Evolutionary conservation across 208 protist genomes (phyloP).

Genomic region (Wallacemonas sp.): DNA sequence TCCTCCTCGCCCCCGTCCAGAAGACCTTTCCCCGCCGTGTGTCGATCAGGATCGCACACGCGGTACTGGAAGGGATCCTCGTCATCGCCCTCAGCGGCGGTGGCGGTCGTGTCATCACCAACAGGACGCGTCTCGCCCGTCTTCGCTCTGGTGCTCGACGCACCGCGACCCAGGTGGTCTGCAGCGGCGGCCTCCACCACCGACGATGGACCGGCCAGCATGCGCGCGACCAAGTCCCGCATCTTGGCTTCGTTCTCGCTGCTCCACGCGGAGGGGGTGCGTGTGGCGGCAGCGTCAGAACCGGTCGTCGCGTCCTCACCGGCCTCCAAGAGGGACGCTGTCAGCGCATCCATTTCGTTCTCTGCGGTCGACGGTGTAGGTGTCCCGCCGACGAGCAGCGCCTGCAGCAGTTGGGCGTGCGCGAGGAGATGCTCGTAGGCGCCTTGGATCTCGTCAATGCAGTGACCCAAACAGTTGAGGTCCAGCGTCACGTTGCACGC

Average conservation of each 20-base stretch:
- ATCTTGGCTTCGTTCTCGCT: slow-evolving; percentile 6
- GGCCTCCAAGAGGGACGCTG: no score
- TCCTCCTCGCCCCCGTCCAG: background rate
- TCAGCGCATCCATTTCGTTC: background rate
- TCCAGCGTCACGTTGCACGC: slow-evolving; percentile 37
- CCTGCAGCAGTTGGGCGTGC: slow-evolving; percentile 40
- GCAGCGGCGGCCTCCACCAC: slow-evolving; percentile 36
- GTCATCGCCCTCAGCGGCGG: slow-evolving; percentile 17
- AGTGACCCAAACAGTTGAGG: slow-evolving; percentile 38
- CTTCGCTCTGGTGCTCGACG: no score
- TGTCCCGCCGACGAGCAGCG: slow-evolving; percentile 29
- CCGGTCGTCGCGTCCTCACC: no score
- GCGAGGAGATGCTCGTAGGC: slow-evolving; percentile 54
- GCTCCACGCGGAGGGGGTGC: background rate
- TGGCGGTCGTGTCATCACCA: background rate
- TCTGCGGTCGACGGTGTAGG: background rate
- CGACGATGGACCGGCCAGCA: slow-evolving; percentile 27
- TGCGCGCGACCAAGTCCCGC: slow-evolving; percentile 24
- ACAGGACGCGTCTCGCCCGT: background rate
- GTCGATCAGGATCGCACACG: background rate
- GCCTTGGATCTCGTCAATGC: slow-evolving; percentile 57
- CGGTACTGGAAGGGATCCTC: slow-evolving; percentile 5
- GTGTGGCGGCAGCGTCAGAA: no score
- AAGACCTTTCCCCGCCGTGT: background rate
- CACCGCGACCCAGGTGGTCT: background rate